Evolutionary conservation across 371 early-diverging fungal genomes (phyloP).

Genomic region (Encephalitozoon romaleae): DNA sequence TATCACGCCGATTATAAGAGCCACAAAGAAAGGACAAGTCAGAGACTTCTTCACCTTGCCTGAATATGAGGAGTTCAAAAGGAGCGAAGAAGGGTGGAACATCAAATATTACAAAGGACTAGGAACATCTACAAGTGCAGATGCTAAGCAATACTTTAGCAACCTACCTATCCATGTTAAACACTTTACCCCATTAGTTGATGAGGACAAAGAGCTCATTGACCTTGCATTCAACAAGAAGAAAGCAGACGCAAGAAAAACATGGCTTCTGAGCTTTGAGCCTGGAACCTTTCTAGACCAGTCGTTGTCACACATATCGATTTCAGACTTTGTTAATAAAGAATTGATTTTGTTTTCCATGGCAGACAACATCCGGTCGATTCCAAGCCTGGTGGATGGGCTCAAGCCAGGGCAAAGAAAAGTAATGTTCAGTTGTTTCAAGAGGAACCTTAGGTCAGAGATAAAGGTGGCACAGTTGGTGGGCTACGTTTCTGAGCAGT

Average conservation of each 20-base stretch:
- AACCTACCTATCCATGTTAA: slow-evolving; percentile 73
- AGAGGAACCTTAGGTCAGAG: slow-evolving; percentile 71
- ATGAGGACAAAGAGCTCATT: slow-evolving; percentile 70
- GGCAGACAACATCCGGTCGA: slow-evolving; percentile 91
- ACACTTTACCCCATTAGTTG: slow-evolving; percentile 66
- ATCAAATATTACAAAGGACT: slow-evolving; percentile 95
- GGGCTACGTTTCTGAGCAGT: slow-evolving; percentile 81
- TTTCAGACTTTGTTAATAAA: slow-evolving; percentile 87
- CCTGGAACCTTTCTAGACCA: slow-evolving; percentile 90
- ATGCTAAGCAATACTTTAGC: slow-evolving; percentile 87
- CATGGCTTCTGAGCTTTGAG: slow-evolving; percentile 77
- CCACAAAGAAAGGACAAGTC: slow-evolving; percentile 29
- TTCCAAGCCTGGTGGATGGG: slow-evolving; percentile 92
- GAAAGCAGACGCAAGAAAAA: slow-evolving; percentile 85
- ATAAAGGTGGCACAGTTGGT: slow-evolving; percentile 89
- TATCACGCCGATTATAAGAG: slow-evolving; percentile 92
- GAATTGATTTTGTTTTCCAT: slow-evolving; percentile 91
- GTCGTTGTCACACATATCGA: slow-evolving; percentile 67
- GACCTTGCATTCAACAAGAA: slow-evolving; percentile 96
- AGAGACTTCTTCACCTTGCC: slow-evolving; percentile 84
- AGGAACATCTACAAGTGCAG: slow-evolving; percentile 79
- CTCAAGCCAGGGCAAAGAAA: slow-evolving; percentile 97
- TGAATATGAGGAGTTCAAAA: slow-evolving; percentile 80
- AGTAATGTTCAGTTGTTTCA: slow-evolving; percentile 81
- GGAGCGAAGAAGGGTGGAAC: slow-evolving; percentile 61